Evolutionary conservation across 352 stramenopile genomes (phyloP), one percentile per base, ranked within the genome.

Genomic region (Phytophthora chlamydospora): DNA sequence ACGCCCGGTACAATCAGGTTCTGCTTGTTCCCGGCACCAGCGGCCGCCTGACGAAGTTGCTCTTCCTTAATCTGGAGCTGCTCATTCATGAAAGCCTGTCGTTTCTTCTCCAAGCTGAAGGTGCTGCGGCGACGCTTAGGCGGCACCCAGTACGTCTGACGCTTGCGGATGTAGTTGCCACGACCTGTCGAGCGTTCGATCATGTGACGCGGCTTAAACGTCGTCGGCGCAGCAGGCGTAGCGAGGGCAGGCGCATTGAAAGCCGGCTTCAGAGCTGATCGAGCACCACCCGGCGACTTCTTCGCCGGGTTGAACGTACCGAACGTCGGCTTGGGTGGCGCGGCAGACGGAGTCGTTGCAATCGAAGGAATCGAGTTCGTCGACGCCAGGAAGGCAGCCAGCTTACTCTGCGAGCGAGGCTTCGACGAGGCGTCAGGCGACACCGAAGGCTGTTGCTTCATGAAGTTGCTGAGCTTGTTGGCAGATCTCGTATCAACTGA

Each of bases 1-100:
- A 95, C 85, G n/a, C 88, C 88, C 1, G 81, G 83, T 3, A 95
- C 88, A 63, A 94, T 95, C 47, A 93, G 67, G 58, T 95, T 95
- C 35, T 91, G 83, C 56, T 91, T 95, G 49, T 83, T 82, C 21
- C 68, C 73, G 6, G 82, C 80, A 17, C 84, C 88, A 11, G 68
- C 73, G 38, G 76, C 77, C 38, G 91, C 73, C 2, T 79, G 80
- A 21, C 82, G 78, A 17, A 80, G 68, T 51, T 93, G 83, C 45
- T 94, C 85, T 47, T 93, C 84, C 57, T 96, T 96, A 40, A 93
- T 64, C 33, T 79, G 42, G 2, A 94, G 54, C 61, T 96, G 88
- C 47, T 91, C 77, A 24, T 91, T 71, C 85, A 96, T 94, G 53
- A 96, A 96, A 31, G 59, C 58, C 42, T 88, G 83, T 7, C 88